phyloP scores from a whole-genome alignment of 257 asterid species.

The Plantago major region DNA sequence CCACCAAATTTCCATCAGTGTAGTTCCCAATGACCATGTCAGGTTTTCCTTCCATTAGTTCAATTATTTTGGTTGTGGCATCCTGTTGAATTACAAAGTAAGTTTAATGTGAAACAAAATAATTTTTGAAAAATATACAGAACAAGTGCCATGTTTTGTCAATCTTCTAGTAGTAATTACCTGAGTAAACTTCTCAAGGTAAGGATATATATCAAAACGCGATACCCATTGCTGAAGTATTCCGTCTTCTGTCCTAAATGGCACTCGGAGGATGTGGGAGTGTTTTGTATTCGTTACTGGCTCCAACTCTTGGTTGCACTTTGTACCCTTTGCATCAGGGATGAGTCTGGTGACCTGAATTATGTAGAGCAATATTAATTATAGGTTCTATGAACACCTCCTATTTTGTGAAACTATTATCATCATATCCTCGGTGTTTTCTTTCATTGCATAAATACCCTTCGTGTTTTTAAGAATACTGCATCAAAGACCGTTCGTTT shows the following conservation, averaged over 20 bases:
- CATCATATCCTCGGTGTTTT: background rate
- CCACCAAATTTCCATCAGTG: conserved; percentile 90
- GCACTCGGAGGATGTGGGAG: conserved; percentile 84
- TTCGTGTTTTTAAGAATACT: no score
- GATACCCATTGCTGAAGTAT: conserved; percentile 81
- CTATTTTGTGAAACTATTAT: background rate
- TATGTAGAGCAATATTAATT: background rate
- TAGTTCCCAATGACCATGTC: conserved; percentile 85
- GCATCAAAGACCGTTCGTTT: background rate
- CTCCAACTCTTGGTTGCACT: conserved; percentile 70
- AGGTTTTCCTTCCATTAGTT: conserved; percentile 87
- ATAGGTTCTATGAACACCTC: background rate
- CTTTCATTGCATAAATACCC: background rate
- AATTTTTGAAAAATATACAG: background rate
- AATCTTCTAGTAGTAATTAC: conserved; percentile 23
- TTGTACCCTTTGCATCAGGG: conserved; percentile 89
- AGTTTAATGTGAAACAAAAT: background rate
- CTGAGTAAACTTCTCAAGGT: conserved; percentile 80
- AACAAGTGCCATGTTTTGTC: background rate
- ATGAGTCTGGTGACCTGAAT: conserved; percentile 78
- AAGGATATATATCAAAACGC: conserved; percentile 82
- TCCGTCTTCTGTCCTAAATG: conserved; percentile 71
- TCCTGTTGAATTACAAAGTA: conserved; percentile 35
- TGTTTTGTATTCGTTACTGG: conserved; percentile 74
- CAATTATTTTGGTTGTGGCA: conserved; percentile 56